phyloP scores from a whole-genome alignment of 805 yeast species.

The Cyberlindnera lachancei region DNA sequence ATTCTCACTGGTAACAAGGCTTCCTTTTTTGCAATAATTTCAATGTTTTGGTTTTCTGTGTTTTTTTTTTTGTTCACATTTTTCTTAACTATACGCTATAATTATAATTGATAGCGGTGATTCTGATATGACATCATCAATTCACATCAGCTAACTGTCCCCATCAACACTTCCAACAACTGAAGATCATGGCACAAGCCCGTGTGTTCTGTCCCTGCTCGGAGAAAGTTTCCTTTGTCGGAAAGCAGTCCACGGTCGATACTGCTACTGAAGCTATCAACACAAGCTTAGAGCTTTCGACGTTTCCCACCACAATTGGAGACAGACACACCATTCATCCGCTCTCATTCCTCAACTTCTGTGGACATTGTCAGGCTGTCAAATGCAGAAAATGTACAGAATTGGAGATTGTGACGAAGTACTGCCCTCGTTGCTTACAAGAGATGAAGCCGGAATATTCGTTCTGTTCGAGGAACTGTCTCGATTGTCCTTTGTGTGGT shows the following conservation, averaged over 20 bases:
- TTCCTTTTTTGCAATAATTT: neutral
- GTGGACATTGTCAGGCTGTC: slow-evolving; percentile 19
- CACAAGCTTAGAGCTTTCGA: slow-evolving; percentile 7
- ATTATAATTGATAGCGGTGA: neutral
- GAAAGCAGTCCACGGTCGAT: no score
- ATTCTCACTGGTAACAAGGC: no score
- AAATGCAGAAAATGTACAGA: slow-evolving; percentile 23
- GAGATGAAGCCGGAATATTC: slow-evolving; percentile 18
- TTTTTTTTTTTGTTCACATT: neutral
- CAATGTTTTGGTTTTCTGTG: neutral
- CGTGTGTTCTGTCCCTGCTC: slow-evolving; percentile 22
- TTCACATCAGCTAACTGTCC: neutral
- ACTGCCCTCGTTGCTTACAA: slow-evolving; percentile 22
- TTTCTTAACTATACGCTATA: no score
- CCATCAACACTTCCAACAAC: neutral
- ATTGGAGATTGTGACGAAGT: slow-evolving; percentile 18
- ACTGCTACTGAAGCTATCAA: no score
- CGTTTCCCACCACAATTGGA: slow-evolving; percentile 18
- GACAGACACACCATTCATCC: slow-evolving; percentile 15
- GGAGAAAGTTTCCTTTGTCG: slow-evolving; percentile 12
- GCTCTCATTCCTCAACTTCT: slow-evolving; percentile 14
- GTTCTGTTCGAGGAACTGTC: slow-evolving; percentile 21
- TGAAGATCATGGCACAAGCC: neutral
- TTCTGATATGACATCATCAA: neutral
- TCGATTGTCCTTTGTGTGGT: slow-evolving; percentile 21